Base-by-base conservation (phyloP, 2,329 filamentous ascomycete species). In the Fusarium penzigii region DNA sequence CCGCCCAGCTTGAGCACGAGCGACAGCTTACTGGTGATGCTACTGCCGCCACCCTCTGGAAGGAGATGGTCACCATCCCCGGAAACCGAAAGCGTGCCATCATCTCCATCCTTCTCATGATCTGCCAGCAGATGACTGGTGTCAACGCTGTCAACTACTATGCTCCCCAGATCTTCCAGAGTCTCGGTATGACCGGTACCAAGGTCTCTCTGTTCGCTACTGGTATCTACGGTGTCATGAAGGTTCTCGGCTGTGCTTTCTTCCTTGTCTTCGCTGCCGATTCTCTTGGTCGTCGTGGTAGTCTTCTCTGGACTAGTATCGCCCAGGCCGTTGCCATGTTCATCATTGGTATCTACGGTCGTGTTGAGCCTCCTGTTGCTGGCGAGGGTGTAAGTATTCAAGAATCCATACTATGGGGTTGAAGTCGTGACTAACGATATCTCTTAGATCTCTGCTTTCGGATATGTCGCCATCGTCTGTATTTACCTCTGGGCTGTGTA, bases 111-210 rank as follows among this genome's bases (percentile, higher is more conserved):
- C 39, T 72, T 3, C 69, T 82, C 46, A 76, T 86, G 86, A 73
- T 88, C 39, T 89, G 84, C 67, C 87, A 90, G 68, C 86, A 89
- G 67, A 87, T 89, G 82, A 89, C 86, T 0, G 86, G 85, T n/a
- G 70, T 72, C 17, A 76, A 75, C 50, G 69, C 73, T 12, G 59
- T 64, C 11, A 83, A 87, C 68, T 88, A 88, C 73, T 88, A 88
- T 62, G 83, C 85, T 0, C 87, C 87, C 0, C 79, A 82, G 49
- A 89, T 90, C 61, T 90, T 90, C 73, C 72, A 74, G 42, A 78
- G 83, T 59, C 75, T 90, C 3, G 87, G 87, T 16, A 77, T 90
- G 60, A 69, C 67, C 20, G 74, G 75, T 12, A 84, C 79, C 6
- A 68, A 78, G 39, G 77, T 80, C 39, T 82, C 81, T 16, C 80